Conservation (phyloP, 148 eudicot genomes). For the Chenopodium formosanum region DNA sequence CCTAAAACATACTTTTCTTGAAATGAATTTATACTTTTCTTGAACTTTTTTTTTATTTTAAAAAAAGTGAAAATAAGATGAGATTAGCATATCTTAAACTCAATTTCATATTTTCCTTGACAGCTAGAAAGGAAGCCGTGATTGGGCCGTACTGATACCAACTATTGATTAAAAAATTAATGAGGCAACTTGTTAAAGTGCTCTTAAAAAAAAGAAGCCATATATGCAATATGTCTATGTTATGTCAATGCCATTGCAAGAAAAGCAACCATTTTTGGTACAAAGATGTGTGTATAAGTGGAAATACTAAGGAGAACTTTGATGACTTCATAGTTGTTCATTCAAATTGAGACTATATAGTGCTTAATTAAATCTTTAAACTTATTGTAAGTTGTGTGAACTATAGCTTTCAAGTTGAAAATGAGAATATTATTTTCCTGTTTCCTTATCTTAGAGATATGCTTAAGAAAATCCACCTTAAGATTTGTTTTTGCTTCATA, state of each 20-base stretch:
- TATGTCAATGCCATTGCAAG: background rate
- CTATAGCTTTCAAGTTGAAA: conserved; percentile 4
- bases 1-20: no score
- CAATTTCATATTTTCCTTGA: no score
- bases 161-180: no score
- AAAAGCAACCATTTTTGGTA: background rate
- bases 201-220: no score
- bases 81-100: no score
- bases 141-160: no score
- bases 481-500: background rate
- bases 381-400: background rate
- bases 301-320: no score
- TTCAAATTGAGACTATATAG: background rate
- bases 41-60: no score
- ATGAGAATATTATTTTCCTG: background rate
- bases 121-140: no score
- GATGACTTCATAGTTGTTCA: conserved; percentile 6
- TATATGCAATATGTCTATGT: background rate
- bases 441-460: background rate
- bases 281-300: background rate
- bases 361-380: background rate
- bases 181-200: background rate
- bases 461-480: background rate
- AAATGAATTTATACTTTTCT: no score
- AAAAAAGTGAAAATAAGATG: no score